Evolutionary conservation across 805 yeast species (phyloP), one percentile per base, ranked within the genome.

Genomic region (Hanseniaspora clermontiae): DNA sequence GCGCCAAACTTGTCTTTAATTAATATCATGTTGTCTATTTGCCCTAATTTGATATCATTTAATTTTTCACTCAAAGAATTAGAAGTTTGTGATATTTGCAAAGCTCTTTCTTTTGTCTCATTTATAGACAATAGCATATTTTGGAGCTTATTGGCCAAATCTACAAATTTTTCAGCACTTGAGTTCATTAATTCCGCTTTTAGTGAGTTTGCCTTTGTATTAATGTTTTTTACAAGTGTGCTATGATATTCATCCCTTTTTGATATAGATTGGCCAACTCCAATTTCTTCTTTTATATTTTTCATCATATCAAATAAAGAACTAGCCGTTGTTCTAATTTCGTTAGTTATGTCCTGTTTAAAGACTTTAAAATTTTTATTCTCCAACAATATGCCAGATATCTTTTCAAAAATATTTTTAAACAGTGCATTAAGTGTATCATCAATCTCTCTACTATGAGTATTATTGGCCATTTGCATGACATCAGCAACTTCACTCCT

Each of bases 61-160:
- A 45, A 27, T 45, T 20, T 31, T 8, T 45, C 37, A 29, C 27
- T 45, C 9, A 45, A n/a, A 4, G 45, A 42, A 27, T 6, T 42
- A 24, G 45, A 24, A 2, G 31, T 24, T 12, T 42, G 45, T 42
- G 45, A 24, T 15, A 10, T 42, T 42, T 42, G 45, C 2, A 55
- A 36, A 2, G 66, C 5, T 29, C 40, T 39, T 31, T 55, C 49
- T 17, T 39, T 39, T 14, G 19, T 34, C 5, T 20, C 32, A 43
- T 43, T 66, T 66, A 27, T 62, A 61, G 5, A 64, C 31, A 7
- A 67, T 51, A 1, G 64, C 60, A 36, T 12, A 36, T 36, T 37
- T 61, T 59, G 49, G 63, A 71, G 54, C 68, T 72, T 12, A 74
- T 14, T 42, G 12, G n/a, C 24, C 17, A 42, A 42, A 7, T 42